Conservation (phyloP, 2,329 filamentous ascomycete species). For the Penicillium sp. region DNA sequence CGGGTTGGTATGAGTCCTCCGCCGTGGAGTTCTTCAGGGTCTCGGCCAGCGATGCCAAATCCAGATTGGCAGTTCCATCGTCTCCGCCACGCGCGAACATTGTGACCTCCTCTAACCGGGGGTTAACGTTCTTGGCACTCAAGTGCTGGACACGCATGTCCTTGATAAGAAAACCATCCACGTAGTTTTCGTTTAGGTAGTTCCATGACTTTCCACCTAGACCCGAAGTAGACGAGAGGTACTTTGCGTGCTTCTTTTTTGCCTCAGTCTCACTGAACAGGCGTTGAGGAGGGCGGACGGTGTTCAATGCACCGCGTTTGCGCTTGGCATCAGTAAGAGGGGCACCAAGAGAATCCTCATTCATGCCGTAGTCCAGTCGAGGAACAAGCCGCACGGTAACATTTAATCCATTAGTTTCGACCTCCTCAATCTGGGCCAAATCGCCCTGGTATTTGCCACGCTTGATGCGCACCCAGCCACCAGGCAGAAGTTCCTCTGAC, state of each 20-base stretch:
- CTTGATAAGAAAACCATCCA: conserved; percentile 90
- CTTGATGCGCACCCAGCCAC: conserved; percentile 87
- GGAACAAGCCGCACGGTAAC: conserved; percentile 85
- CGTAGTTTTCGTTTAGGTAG: conserved; percentile 85
- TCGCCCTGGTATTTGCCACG: conserved; percentile 82
- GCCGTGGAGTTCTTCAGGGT: conserved; percentile 82
- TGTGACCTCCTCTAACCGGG: conserved; percentile 92
- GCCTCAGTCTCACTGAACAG: conserved; percentile 93
- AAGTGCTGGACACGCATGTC: conserved; percentile 88
- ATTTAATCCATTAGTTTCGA: conserved; percentile 88
- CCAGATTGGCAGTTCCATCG: conserved; percentile 89
- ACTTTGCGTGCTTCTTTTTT: conserved; percentile 75
- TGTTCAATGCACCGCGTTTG: conserved; percentile 63
- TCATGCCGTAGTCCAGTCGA: conserved; percentile 83
- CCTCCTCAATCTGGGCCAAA: conserved; percentile 85
- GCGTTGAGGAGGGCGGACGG: conserved; percentile 78
- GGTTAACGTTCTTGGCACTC: conserved; percentile 85
- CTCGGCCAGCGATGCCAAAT: conserved; percentile 84
- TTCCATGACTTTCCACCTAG: conserved; percentile 69
- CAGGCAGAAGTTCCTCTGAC: conserved; percentile 77
- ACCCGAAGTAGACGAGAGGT: conserved; percentile 54
- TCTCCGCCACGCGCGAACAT: conserved; percentile 84
- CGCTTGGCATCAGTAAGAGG: conserved; percentile 65
- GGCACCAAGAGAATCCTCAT: conserved; percentile 67
- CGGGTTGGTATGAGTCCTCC: conserved; percentile 81